phyloP scores from a whole-genome alignment of 768 basidiomycete genomes.

The Mycena vitilis region DNA sequence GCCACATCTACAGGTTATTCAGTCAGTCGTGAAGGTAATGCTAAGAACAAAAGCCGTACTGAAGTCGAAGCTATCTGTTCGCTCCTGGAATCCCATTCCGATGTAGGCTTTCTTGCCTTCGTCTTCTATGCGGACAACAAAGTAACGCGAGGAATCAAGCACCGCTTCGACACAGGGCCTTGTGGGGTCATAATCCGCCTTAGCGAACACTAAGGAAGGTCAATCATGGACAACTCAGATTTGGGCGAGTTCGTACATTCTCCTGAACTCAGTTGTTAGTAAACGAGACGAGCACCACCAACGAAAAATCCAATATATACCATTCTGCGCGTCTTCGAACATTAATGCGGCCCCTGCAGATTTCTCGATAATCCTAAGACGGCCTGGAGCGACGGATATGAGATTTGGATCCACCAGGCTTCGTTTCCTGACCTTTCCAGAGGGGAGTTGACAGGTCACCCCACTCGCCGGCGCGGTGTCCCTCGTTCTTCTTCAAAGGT shows the following conservation, averaged over 20 bases:
- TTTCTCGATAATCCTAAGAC: conserved; percentile 86
- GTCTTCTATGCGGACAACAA: conserved; percentile 92
- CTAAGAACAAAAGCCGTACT: conserved; percentile 62
- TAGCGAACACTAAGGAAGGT: conserved; percentile 79
- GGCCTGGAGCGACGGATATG: conserved; percentile 35
- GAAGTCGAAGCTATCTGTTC: conserved; percentile 92
- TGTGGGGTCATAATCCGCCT: conserved; percentile 80
- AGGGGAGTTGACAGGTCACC: conserved; percentile 84
- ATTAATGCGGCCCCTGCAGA: conserved; percentile 73
- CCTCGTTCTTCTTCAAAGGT: conserved; percentile 85
- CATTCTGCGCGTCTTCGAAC: conserved; percentile 85
- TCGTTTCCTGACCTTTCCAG: conserved; percentile 76
- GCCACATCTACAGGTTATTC: conserved; percentile 72
- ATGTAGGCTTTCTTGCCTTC: conserved; percentile 90
- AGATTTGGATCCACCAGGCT: not conserved
- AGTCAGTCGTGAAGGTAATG: conserved; percentile 24
- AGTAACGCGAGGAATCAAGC: conserved; percentile 94
- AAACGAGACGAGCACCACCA: not conserved
- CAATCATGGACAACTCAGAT: conserved; percentile 28
- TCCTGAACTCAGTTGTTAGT: conserved; percentile 51
- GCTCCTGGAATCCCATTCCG: conserved; percentile 92
- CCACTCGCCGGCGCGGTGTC: conserved; percentile 94
- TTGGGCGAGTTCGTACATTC: conserved; percentile 64
- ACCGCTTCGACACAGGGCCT: conserved; percentile 94
- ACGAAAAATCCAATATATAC: conserved; percentile 54